Evolutionary conservation across 1,284 basidiomycete species (phyloP).

Genomic region (Microbotryum scabiosae): DNA sequence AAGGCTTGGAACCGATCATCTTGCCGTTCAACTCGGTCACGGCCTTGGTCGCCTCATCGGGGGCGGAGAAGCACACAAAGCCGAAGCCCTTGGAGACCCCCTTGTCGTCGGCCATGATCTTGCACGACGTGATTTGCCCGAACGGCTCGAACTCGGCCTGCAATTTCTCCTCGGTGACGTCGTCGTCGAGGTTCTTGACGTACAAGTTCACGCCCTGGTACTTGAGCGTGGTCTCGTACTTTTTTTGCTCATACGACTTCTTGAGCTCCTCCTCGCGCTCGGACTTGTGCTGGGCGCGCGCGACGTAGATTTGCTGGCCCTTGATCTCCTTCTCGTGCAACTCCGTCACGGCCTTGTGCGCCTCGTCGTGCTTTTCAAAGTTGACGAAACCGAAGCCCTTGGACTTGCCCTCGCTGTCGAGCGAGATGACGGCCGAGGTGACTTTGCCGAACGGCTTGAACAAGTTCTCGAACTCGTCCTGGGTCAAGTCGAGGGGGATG

Average conservation of each 20-base stretch:
- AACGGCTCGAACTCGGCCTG: slow-evolving; percentile 93
- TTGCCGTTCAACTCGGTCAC: slow-evolving; percentile 99
- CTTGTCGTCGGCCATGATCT: slow-evolving; percentile 98
- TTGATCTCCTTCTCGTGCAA: slow-evolving; percentile 82
- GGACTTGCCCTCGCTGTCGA: slow-evolving; percentile 62
- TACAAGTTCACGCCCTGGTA: slow-evolving; percentile 99
- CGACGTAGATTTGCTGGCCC: slow-evolving; percentile 88
- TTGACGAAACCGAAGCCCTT: slow-evolving; percentile 99
- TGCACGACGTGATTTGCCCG: slow-evolving; percentile 95
- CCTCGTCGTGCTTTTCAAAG: slow-evolving; percentile 86
- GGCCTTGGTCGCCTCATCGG: slow-evolving; percentile 98
- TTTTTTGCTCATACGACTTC: slow-evolving; percentile 86
- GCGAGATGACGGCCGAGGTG: slow-evolving; percentile 79
- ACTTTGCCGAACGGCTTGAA: slow-evolving; percentile 75
- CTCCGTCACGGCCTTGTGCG: slow-evolving; percentile 77
- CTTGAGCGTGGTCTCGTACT: slow-evolving; percentile 96
- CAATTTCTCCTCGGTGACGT: slow-evolving; percentile 80
- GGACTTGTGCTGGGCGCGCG: slow-evolving; percentile 96
- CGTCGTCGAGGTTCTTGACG: slow-evolving; percentile 77
- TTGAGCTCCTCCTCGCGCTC: slow-evolving; percentile 97
- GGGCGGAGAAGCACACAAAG: slow-evolving; percentile 97
- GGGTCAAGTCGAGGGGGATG: slow-evolving; percentile 71
- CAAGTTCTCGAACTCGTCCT: slow-evolving; percentile 79
- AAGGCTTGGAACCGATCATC: slow-evolving; percentile 97
- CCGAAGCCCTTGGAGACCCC: slow-evolving; percentile 89